Evolutionary conservation across 306 rosid genomes (phyloP).

Genomic region (Urtica urens): DNA sequence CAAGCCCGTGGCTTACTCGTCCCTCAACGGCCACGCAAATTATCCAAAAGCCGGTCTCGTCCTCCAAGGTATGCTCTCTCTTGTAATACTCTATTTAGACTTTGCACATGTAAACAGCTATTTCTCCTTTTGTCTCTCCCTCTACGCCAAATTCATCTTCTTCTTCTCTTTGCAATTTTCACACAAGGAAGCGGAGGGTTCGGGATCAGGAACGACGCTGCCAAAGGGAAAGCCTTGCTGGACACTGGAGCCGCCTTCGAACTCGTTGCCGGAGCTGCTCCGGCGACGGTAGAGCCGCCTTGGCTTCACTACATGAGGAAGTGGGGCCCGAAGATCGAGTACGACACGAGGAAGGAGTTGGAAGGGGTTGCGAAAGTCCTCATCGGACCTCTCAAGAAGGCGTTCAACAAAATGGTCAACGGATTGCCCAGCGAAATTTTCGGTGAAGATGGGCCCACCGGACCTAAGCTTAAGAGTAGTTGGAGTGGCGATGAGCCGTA

Average conservation of each 20-base stretch:
- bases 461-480: conserved; percentile 54
- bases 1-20: conserved; percentile 41
- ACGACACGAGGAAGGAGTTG: conserved; percentile 26
- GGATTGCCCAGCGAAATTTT: conserved; percentile 43
- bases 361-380: conserved; percentile 27
- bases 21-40: conserved; percentile 55
- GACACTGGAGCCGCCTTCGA: conserved; percentile 29
- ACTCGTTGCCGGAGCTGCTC: conserved; percentile 21
- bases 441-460: conserved; percentile 73
- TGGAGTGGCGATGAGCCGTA: conserved; percentile 67
- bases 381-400: conserved; percentile 26
- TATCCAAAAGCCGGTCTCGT: conserved; percentile 48
- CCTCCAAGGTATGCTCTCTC: too few species aligned
- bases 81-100: too few species aligned
- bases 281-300: conserved; percentile 28
- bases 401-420: conserved; percentile 13
- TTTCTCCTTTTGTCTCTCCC: too few species aligned
- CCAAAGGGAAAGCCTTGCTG: conserved; percentile 32
- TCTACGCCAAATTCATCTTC: too few species aligned
- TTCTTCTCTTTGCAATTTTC: too few species aligned
- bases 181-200: conserved; percentile 32
- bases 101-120: too few species aligned
- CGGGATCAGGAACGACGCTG: conserved; percentile 56
- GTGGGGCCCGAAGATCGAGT: conserved; percentile 66
- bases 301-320: conserved; percentile 50